Evolutionary conservation across 768 basidiomycete genomes (phyloP).

Genomic region (Xerocomellus chrysenteron): DNA sequence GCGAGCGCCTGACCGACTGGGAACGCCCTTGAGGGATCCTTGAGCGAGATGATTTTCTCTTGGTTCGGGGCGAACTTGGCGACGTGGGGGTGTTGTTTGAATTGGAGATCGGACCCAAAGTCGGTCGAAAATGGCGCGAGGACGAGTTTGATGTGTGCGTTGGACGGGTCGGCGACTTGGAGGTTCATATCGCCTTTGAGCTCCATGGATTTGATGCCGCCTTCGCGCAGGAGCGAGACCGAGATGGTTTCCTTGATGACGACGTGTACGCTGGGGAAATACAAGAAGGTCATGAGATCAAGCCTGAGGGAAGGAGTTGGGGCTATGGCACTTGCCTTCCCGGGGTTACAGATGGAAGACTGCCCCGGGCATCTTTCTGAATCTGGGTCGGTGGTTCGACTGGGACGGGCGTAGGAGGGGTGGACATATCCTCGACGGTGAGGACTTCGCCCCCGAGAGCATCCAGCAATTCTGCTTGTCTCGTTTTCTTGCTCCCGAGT

Average conservation of each 20-base stretch:
- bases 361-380: conserved; percentile 55
- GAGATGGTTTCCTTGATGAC: conserved; percentile 81
- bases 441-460: conserved; percentile 79
- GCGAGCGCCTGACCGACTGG: conserved; percentile 84
- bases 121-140: conserved; percentile 57
- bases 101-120: conserved; percentile 74
- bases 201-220: conserved; percentile 87
- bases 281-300: background rate
- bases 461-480: conserved; percentile 84
- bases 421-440: conserved; percentile 50
- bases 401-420: conserved; percentile 49
- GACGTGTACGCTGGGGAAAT: conserved; percentile 70
- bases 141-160: conserved; percentile 67
- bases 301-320: background rate
- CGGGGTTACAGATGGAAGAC: conserved; percentile 69
- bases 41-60: conserved; percentile 73
- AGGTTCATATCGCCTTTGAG: conserved; percentile 95
- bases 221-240: conserved; percentile 81
- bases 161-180: conserved; percentile 72
- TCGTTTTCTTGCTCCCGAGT: conserved; percentile 87
- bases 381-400: conserved; percentile 43
- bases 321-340: conserved; percentile 55
- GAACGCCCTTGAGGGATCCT: conserved; percentile 80
- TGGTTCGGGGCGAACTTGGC: conserved; percentile 74
- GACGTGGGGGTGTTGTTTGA: conserved; percentile 97